A percentile compares a stretch with the other conserved stretches of the same genome.
These are phyloP conservation scores for Gaeumannomyces sp. DNA, from an alignment of 2,329 filamentous ascomycete species.

Conservation along the genomic window DNA sequence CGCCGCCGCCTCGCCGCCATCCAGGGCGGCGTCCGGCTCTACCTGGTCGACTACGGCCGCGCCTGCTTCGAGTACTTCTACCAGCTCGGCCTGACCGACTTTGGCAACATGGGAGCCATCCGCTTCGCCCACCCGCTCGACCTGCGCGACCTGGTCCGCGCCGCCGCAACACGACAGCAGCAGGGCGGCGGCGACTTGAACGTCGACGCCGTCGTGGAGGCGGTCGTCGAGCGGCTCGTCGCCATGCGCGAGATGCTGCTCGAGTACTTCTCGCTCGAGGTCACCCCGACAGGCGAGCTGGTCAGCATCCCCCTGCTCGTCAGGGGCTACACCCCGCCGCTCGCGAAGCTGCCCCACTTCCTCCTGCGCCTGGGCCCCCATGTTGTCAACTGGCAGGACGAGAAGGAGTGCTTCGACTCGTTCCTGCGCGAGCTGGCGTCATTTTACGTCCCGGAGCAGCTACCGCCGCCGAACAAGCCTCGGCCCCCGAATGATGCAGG, in stretches of 20 bases:
- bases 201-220: conserved; percentile 54
- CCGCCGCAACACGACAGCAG: conserved; percentile 69
- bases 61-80: conserved; percentile 88
- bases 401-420: conserved; percentile 77
- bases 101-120: conserved; percentile 87
- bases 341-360: conserved; percentile 85
- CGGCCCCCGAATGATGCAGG: background rate
- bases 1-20: conserved; percentile 82
- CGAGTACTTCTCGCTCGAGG: conserved; percentile 87
- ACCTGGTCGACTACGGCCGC: conserved; percentile 87
- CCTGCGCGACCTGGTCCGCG: conserved; percentile 61
- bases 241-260: conserved; percentile 76
- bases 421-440: conserved; percentile 82
- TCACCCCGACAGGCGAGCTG: conserved; percentile 72
- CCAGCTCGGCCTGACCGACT: conserved; percentile 88
- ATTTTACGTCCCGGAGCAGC: conserved; percentile 83
- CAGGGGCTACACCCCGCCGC: conserved; percentile 79
- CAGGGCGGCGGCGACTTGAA: conserved; percentile 5
- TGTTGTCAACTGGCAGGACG: conserved; percentile 71
- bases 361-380: conserved; percentile 81
- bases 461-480: conserved; percentile 45
- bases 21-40: conserved; percentile 87
- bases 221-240: conserved; percentile 63
- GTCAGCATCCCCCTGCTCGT: conserved; percentile 75
- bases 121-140: conserved; percentile 71